Percentiles rank a stretch among this genome's conserved stretches.
These are phyloP conservation scores for Kurtzmaniella fragi DNA, from an alignment of 805 yeast species.

Conservation along the genomic window DNA sequence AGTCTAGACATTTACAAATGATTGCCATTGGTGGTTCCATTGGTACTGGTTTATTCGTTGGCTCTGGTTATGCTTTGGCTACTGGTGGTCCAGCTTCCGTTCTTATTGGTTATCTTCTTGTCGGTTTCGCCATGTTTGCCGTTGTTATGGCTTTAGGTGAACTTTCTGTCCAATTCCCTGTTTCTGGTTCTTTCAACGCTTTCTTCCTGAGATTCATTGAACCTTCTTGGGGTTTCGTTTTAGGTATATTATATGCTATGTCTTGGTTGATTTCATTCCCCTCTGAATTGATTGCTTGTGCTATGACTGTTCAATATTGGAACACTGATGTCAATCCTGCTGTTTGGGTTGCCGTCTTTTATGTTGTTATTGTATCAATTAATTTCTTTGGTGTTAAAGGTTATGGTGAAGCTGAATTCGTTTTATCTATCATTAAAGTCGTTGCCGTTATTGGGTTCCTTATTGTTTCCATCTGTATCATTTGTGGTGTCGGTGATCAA, in stretches of 20 bases:
- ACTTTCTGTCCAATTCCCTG: constrained; percentile 48
- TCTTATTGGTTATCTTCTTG: constrained; percentile 22
- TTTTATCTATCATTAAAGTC: constrained; percentile 21
- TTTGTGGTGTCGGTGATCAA: constrained; percentile 37
- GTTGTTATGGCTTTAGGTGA: constrained; percentile 44
- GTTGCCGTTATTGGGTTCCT: constrained; percentile 22
- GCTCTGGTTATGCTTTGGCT: constrained; percentile 39
- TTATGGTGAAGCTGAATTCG: constrained; percentile 22
- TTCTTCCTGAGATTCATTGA: constrained; percentile 49
- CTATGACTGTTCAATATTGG: constrained; percentile 34
- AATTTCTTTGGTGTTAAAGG: constrained; percentile 32
- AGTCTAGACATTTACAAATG: constrained; percentile 52
- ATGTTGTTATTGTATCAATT: constrained; percentile 25
- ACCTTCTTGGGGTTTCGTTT: constrained; percentile 52
- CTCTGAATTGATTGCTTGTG: constrained; percentile 28
- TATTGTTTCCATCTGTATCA: constrained; percentile 29
- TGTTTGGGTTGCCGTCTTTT: constrained; percentile 34
- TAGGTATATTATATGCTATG: constrained; percentile 34
- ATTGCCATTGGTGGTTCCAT: constrained; percentile 69
- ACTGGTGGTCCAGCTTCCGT: constrained; percentile 29
- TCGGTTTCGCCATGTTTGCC: constrained; percentile 18
- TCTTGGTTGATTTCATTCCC: constrained; percentile 31
- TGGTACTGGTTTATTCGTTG: constrained; percentile 57
- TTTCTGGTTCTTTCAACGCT: constrained; percentile 48
- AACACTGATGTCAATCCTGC: constrained; percentile 25